Percentiles rank a stretch among this genome's conserved stretches.
These are phyloP conservation scores for Fusarium sp. DNA, from an alignment of 2,329 filamentous ascomycete genomes.

Conservation along the genomic window DNA sequence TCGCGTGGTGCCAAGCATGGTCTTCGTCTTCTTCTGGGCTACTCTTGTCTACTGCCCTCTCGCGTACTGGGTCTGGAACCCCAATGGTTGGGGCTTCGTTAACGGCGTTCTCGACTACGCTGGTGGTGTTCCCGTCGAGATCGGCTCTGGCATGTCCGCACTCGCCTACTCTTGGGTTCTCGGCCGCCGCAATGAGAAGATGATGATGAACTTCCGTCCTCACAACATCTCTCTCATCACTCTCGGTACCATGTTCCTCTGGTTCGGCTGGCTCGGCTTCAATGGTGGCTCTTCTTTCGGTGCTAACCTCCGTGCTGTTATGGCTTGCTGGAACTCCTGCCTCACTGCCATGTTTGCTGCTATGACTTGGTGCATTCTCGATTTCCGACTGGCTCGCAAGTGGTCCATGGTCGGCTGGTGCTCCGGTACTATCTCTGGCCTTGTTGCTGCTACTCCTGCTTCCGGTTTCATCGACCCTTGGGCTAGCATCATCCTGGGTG, in stretches of 20 bases:
- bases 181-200: conserved; percentile 95
- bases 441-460: conserved; percentile 75
- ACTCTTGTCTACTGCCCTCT: conserved; percentile 97
- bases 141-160: conserved; percentile 90
- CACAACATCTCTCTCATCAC: conserved; percentile 99
- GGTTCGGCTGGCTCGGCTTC: conserved; percentile 99
- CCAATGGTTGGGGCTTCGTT: conserved; percentile 90
- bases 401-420: conserved; percentile 86
- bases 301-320: conserved; percentile 90
- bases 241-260: conserved; percentile 92
- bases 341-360: conserved; percentile 90
- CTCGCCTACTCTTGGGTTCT: conserved; percentile 96
- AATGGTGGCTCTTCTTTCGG: conserved; percentile 96
- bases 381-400: conserved; percentile 93
- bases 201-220: conserved; percentile 99
- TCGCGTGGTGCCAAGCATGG: conserved; percentile 90
- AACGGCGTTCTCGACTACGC: conserved; percentile 97
- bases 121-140: conserved; percentile 96
- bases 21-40: conserved; percentile 96
- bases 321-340: conserved; percentile 99
- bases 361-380: conserved; percentile 93
- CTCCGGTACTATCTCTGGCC: conserved; percentile 75
- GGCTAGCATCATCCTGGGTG: conserved; percentile 72
- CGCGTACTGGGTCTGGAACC: conserved; percentile 96
- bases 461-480: conserved; percentile 75